Evolutionary conservation across 2,329 filamentous ascomycete genomes (phyloP), one percentile per base, ranked within the genome.

Genomic region (Cladophialophora psammophila): DNA sequence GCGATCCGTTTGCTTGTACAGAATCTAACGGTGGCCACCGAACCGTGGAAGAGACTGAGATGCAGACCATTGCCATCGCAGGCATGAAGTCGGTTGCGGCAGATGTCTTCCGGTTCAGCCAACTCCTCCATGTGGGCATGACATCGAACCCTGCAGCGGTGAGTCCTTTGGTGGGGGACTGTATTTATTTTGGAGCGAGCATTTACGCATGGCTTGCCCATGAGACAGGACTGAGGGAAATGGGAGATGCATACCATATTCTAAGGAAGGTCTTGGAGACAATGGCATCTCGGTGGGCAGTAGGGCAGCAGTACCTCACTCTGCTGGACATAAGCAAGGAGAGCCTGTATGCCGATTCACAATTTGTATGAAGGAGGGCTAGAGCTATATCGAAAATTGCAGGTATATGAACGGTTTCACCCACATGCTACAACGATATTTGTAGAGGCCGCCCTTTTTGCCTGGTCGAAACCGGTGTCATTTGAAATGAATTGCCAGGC

Each of bases 111-210:
- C 55, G 65, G 10, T 71, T 74, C 61, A 69, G 60, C 48, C 62
- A 62, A 5, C 45, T 66, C 9, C 57, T 73, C 2, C 54, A 67
- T 18, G 20, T 20, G 5, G 53, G 18, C n/a, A 71, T 73, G 58
- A 52, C 36, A 12, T 38, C 64, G 10, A 68, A 72, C 53, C 61
- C 66, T 3, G 59, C 69, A 20, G 64, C 66, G 5, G 69, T 69
- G 36, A 72, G 71, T 58, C 72, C 73, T 7, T 65, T 74, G 32
- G 60, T 76, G 10, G 72, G 75, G 8, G 75, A 78, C 56, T 72
- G 73, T 57, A 38, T 79, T n/a, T 80, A 79, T 66, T 72, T 76
- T 59, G 75, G 74, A 5, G 75, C 76, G 15, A 74, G 76, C 13
- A 78, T 74, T 38, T 78, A 73, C 71, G 71, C 66, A 1, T 78